phyloP scores from a whole-genome alignment of 495 filamentous ascomycete species.

The Podospora appendiculata region DNA sequence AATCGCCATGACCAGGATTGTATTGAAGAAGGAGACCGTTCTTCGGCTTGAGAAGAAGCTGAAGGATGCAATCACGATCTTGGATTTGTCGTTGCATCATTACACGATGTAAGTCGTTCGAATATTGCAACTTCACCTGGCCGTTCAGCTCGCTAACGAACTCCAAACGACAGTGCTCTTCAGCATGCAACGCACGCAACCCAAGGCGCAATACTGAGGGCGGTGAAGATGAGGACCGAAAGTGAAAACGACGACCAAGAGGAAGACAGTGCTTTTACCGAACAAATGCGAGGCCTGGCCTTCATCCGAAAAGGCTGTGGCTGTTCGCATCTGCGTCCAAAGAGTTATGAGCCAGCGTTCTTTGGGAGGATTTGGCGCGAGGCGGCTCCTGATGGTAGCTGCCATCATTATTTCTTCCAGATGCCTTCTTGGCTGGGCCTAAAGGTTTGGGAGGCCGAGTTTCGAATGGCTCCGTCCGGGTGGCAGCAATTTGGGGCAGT shows the following conservation, averaged over 20 bases:
- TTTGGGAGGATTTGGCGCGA: not conserved
- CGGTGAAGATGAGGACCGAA: too few relatives aligned
- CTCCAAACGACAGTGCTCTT: too few relatives aligned
- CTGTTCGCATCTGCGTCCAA: not conserved
- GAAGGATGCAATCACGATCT: too few relatives aligned
- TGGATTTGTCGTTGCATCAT: too few relatives aligned
- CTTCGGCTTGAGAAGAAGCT: not conserved
- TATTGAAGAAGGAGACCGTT: not conserved
- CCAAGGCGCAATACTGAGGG: too few relatives aligned
- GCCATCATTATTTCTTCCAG: not conserved
- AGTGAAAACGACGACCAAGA: not conserved
- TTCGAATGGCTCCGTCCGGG: not conserved
- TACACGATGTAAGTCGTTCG: too few relatives aligned
- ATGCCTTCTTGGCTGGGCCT: not conserved
- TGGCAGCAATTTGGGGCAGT: not conserved
- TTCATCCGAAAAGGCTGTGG: not conserved
- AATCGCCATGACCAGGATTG: not conserved
- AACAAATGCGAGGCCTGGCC: not conserved
- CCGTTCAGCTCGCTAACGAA: too few relatives aligned
- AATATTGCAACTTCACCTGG: too few relatives aligned
- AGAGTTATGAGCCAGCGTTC: not conserved
- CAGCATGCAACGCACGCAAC: too few relatives aligned
- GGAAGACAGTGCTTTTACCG: not conserved
- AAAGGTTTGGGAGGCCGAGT: not conserved
- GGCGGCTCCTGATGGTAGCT: not conserved